phyloP scores from a whole-genome alignment of 805 yeast species.

The Saccharomyces mikatae region DNA sequence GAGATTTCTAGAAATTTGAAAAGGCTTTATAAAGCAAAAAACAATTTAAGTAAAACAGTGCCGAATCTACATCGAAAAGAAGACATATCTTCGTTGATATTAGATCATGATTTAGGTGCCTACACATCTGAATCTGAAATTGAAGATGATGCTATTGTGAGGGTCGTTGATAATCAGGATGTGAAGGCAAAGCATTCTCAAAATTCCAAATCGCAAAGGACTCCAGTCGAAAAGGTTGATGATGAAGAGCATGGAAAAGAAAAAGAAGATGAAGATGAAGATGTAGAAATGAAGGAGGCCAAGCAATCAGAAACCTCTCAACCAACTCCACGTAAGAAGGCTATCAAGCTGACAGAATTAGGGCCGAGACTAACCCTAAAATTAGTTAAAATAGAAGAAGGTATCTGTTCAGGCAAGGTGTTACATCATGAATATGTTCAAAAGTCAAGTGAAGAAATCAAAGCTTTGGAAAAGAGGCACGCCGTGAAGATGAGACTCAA shows the following conservation, averaged over 20 bases:
- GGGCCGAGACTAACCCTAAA: constrained; percentile 83
- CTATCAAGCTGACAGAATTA: constrained; percentile 83
- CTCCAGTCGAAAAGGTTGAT: constrained; percentile 9
- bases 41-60: constrained; percentile 49
- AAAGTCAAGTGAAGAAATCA: constrained; percentile 55
- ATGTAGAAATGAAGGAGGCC: constrained; percentile 6
- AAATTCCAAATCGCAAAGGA: constrained; percentile 16
- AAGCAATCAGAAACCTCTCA: neutral
- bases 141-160: constrained; percentile 83
- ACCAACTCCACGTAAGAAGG: constrained; percentile 49
- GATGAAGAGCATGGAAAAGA: constrained; percentile 15
- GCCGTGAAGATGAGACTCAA: constrained; percentile 51
- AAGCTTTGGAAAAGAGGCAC: constrained; percentile 59
- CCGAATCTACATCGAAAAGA: constrained; percentile 61
- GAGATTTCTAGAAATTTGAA: constrained; percentile 69
- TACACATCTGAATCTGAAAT: constrained; percentile 88
- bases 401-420: constrained; percentile 81
- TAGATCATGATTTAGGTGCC: constrained; percentile 71
- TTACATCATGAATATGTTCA: constrained; percentile 66
- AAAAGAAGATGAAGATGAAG: constrained; percentile 16
- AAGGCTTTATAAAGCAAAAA: constrained; percentile 56
- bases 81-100: constrained; percentile 76
- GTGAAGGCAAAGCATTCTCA: constrained; percentile 15
- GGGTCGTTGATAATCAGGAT: constrained; percentile 34
- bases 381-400: constrained; percentile 84